Base-by-base conservation (phyloP, 2,329 filamentous ascomycete species). In the Beauveria varroae region DNA sequence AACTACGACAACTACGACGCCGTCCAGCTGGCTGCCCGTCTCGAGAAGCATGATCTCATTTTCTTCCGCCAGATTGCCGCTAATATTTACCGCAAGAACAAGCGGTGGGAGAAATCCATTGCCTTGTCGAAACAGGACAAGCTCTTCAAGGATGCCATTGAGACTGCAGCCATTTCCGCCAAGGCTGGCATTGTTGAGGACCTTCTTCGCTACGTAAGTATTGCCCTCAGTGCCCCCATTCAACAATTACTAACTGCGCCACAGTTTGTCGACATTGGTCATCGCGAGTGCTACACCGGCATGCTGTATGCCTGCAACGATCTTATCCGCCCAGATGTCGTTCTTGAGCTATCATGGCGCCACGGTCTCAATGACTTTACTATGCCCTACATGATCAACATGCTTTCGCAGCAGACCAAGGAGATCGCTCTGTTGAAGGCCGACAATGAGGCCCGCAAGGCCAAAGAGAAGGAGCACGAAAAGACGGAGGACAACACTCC, bases 371-470 rank as follows among this genome's bases (percentile, higher is more conserved):
- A 88, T 69, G 95, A 99, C 79, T 99, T 96, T 78, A 96, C 93
- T 53, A 99, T 99, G 96, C 95, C 95, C 20, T 99, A 96, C 82
- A 96, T 99, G 91, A 98, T 99, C 84, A 99, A 98, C 80, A 89
- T 96, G 80, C 82, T 99, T 65, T 86, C 88, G 68, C 92, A 96
- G 76, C 93, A 98, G 78, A 92, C 91, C 44, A 86, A 89, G 67
- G 88, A 96, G 61, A 88, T 99, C 67, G 86, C 92, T 63, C 74
- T 81, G 63, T 84, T 99, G 64, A 96, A 96, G 82, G 90, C 91
- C 64, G 96, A 99, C 77, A 99, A 98, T 72, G 96, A 99, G 76
- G 90, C 93, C 72, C 89, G 93, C 70, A 97, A 96, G 77, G 81
- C 81, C 41, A 86, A 86, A 65, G 90, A 95, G 69, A 78, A 79